Evolutionary conservation across 306 rosid genomes (phyloP), one percentile per base, ranked within the genome.

Genomic region (Acmispon strigosus): DNA sequence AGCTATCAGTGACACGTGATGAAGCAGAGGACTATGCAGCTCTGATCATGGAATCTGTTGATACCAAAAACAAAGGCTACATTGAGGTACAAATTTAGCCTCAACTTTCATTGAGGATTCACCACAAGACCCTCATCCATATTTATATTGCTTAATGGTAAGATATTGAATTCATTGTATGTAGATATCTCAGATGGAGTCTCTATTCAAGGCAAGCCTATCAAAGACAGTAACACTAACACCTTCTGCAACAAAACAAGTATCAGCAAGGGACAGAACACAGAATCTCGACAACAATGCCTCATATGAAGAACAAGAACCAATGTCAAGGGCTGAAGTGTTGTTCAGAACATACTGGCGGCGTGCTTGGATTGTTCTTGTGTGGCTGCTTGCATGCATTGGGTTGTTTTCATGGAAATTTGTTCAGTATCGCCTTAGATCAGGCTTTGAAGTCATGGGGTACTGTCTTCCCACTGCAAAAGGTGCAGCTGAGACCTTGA

Each of bases 401-500:
- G 84, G 69, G 39, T 80, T 92, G 0, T 92, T 92, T 78, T 65
- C 79, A 5, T 90, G 96, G 96, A 92, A 92, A 81, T 92, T 92
- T 78, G 50, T 77, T 48, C 91, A 92, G 20, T 92, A 90, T 18
- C 58, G 86, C 1, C 72, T 77, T 5, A 81, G 88, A 72, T 54
- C 83, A 42, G 92, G 91, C 0, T 90, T 90, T 77, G 81, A 88
- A 82, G 91, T 92, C 8, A 88, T 92, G 96, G 96, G 98, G n/a
- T 88, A 90, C 36, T 92, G 96, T 62, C 69, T 92, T 65, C 84
- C 92, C 32, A 86, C 92, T 3, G 89, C 96, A 45, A 92, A 92
- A 81, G 96, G 96, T 48, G 91, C 96, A 6, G 96, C 96, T 11
- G 98, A 92, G 75, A 92, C 92, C 13, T 72, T 92, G 41, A 92